Base-by-base conservation (phyloP, 1,139 yeast species). In the Diutina rugosa region DNA sequence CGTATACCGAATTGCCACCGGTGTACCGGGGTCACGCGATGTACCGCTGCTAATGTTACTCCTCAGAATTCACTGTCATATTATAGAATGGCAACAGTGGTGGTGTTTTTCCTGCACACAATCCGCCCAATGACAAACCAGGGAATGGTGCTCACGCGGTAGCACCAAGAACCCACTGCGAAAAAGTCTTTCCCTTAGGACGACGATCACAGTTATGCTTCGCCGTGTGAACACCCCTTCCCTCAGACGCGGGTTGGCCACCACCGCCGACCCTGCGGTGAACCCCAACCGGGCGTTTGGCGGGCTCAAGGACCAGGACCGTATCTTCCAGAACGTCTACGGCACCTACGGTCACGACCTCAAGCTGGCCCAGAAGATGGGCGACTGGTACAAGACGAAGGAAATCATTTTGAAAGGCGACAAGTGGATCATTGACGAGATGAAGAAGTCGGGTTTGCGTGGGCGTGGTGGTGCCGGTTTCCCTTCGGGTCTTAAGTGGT, bases 381-480 rank as follows among this genome's bases (percentile, higher is more conserved):
- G 96, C 56, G 96, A 88, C 70, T 88, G 96, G 95, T 77, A 87
- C 73, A 88, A 88, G 76, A 88, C 95, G 64, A 88, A 88, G 72
- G 96, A 88, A 72, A 82, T 88, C 63, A 69, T 88, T 54, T 73
- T 82, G 61, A 88, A 88, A 71, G 96, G 96, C 56, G 91, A 88
- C 69, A 81, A 81, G 60, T 88, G 96, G 96, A 87, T 87, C 68
- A 87, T 87, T 65, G 88, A 85, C 65, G 95, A 88, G 71, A 83
- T 87, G 77, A 88, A 88, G 70, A 81, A 83, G 66, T 84, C 91
- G 9, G 95, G 95, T 21, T 77, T 88, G 62, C 82, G 96, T 71
- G 96, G 96, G 58, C 84, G 96, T 73, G 96, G 96, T 59, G 96
- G 96, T 65, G 96, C 96, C 53, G 96, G 96, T 29, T 88, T 88